Percentiles rank a stretch among this genome's conserved stretches.
phyloP scores from a whole-genome alignment of 192 early-diverging fungal genomes.

The Phycomyces blakesleeanus region DNA sequence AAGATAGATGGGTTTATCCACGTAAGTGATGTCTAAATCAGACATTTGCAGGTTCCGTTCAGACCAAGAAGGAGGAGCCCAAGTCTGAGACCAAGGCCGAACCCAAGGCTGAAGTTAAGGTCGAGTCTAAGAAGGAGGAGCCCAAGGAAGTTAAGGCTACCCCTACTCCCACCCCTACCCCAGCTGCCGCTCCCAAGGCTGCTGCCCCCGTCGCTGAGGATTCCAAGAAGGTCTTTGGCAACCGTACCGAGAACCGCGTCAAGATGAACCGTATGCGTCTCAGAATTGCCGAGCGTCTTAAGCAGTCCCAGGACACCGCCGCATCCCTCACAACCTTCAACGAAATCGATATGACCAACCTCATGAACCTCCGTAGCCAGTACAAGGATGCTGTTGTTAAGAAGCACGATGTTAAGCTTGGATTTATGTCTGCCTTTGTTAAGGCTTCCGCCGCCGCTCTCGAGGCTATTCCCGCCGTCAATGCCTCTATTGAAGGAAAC shows the following conservation, averaged over 20 bases:
- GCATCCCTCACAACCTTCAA: constrained; percentile 99
- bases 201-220: constrained; percentile 11
- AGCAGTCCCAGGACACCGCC: constrained; percentile 95
- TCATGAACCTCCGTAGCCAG: constrained; percentile 85
- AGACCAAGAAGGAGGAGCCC: constrained; percentile 34
- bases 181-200: constrained; percentile 43
- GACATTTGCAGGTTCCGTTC: constrained; percentile 17
- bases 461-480: constrained; percentile 88
- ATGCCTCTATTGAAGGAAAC: constrained; percentile 92
- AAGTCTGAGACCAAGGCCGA: constrained; percentile 36
- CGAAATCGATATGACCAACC: constrained; percentile 97
- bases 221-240: constrained; percentile 14
- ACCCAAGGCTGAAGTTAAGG: constrained; percentile 40
- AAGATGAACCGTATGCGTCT: constrained; percentile 99
- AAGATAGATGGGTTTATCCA: neutral
- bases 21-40: constrained; percentile 3
- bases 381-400: constrained; percentile 95
- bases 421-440: constrained; percentile 97
- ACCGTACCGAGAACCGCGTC: constrained; percentile 42
- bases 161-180: constrained; percentile 28
- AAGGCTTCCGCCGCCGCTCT: constrained; percentile 86
- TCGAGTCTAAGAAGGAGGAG: constrained; percentile 34
- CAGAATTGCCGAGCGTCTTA: constrained; percentile 90
- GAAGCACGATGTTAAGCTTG: constrained; percentile 93
- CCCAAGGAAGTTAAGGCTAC: constrained; percentile 39